A percentile compares a stretch with the other conserved stretches of the same genome.
Conservation (phyloP, 768 basidiomycete species). For the Tephrocybe sp. region DNA sequence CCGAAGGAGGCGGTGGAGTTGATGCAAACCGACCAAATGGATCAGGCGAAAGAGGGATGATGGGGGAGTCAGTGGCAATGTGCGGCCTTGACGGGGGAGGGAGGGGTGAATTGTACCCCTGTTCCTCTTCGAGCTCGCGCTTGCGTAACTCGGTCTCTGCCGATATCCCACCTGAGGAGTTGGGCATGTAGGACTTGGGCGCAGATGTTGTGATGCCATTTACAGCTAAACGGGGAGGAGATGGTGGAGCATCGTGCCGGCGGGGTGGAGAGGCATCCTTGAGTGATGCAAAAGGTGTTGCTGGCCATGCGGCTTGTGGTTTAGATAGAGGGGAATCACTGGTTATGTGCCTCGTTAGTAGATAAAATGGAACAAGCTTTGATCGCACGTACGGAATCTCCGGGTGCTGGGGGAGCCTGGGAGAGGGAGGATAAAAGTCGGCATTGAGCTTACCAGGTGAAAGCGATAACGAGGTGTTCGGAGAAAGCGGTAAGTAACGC, state of each 20-base stretch:
- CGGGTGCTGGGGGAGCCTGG: constrained; percentile 34
- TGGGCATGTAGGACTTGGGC: constrained; percentile 44
- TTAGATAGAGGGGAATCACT: constrained; percentile 18
- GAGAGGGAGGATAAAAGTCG: constrained; percentile 37
- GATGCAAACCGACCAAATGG: constrained; percentile 78
- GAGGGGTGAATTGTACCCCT: constrained; percentile 44
- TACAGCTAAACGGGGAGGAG: constrained; percentile 63
- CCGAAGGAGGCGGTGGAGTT: constrained; percentile 24
- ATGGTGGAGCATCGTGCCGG: constrained; percentile 35
- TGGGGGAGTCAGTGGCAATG: constrained; percentile 45
- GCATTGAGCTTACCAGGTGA: constrained; percentile 24
- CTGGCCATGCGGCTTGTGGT: constrained; percentile 35
- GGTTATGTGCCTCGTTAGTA: constrained; percentile 3
- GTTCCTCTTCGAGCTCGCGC: constrained; percentile 53
- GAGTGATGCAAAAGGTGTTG: constrained; percentile 39
- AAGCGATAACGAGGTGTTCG: constrained; percentile 29
- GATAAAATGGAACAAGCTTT: constrained; percentile 7
- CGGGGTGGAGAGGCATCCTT: constrained; percentile 23
- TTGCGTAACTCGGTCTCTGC: constrained; percentile 48
- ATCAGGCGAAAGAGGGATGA: constrained; percentile 85
- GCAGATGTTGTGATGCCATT: constrained; percentile 69
- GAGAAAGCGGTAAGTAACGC: constrained; percentile 29
- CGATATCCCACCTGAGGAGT: constrained; percentile 29
- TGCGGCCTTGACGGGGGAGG: constrained; percentile 20
- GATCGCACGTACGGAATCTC: constrained; percentile 20